A percentile compares a stretch with the other conserved stretches of the same genome.
phyloP scores from a whole-genome alignment of 2,329 filamentous ascomycete genomes.

The Colletotrichum salicis region DNA sequence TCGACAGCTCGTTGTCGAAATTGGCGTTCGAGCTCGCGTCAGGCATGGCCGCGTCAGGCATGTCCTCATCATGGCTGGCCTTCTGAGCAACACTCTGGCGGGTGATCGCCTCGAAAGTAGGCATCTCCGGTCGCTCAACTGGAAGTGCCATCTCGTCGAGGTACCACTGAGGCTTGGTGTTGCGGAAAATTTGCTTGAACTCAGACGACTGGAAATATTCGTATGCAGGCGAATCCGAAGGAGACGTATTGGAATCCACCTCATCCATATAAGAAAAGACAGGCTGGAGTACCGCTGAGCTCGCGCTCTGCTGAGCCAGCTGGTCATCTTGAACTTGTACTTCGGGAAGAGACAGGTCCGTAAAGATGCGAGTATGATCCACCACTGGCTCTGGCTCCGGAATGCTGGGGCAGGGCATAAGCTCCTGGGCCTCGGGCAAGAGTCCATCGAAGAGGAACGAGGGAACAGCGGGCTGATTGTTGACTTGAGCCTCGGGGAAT shows the following conservation, averaged over 20 bases:
- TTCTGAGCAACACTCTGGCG: not conserved
- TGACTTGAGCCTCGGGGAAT: not conserved
- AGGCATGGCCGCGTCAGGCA: too few species aligned
- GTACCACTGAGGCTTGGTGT: not conserved
- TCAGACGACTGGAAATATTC: not conserved
- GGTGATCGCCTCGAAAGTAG: not conserved
- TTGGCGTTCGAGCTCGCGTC: not conserved
- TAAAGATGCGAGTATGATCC: not conserved
- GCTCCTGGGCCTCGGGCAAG: not conserved
- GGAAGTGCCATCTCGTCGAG: not conserved
- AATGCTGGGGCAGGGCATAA: not conserved
- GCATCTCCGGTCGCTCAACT: not conserved
- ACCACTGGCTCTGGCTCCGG: not conserved
- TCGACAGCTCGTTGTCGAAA: not conserved
- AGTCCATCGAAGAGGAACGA: not conserved
- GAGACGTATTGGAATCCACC: not conserved
- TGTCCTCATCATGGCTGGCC: not conserved
- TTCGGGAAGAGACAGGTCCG: not conserved
- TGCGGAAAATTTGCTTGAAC: not conserved
- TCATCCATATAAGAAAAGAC: not conserved
- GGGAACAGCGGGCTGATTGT: not conserved
- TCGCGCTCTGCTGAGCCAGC: not conserved
- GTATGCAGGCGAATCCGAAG: not conserved
- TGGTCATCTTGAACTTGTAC: not conserved
- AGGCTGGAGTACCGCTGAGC: not conserved